These are phyloP conservation scores for Diplodia intermedia DNA, from an alignment of 2,329 filamentous ascomycete species.

Conservation along the genomic window DNA sequence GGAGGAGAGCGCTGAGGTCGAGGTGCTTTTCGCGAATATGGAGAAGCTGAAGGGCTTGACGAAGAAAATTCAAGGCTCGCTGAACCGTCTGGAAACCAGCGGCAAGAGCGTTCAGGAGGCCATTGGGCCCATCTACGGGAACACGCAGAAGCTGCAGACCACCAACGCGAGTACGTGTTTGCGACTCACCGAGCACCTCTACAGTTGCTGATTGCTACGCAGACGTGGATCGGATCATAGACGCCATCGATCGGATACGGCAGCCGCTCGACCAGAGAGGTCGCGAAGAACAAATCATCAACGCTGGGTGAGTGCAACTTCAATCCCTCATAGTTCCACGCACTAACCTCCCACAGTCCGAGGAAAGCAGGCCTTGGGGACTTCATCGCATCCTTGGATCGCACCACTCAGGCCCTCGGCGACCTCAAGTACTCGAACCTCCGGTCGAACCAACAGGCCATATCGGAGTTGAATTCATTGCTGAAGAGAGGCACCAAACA, in stretches of 20 bases:
- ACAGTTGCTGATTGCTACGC: constrained; percentile 24
- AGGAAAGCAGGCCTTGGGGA: constrained; percentile 80
- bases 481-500: constrained; percentile 81
- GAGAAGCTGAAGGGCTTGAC: constrained; percentile 93
- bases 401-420: constrained; percentile 80
- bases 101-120: constrained; percentile 92
- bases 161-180: constrained; percentile 73
- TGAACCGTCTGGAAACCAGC: constrained; percentile 82
- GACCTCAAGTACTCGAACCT: constrained; percentile 92
- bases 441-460: constrained; percentile 87
- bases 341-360: constrained; percentile 59
- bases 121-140: constrained; percentile 88
- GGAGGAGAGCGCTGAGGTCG: constrained; percentile 72
- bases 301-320: constrained; percentile 66
- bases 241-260: constrained; percentile 85
- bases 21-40: constrained; percentile 72
- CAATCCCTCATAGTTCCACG: constrained; percentile 34
- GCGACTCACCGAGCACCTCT: neutral
- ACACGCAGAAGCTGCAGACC: constrained; percentile 88
- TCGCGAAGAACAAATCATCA: constrained; percentile 89
- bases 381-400: constrained; percentile 88
- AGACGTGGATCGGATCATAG: constrained; percentile 86
- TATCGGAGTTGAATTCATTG: constrained; percentile 77
- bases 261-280: constrained; percentile 93
- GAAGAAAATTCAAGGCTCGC: constrained; percentile 91